Conservation (phyloP, 441 rosid species). For the Oxalis stricta region DNA sequence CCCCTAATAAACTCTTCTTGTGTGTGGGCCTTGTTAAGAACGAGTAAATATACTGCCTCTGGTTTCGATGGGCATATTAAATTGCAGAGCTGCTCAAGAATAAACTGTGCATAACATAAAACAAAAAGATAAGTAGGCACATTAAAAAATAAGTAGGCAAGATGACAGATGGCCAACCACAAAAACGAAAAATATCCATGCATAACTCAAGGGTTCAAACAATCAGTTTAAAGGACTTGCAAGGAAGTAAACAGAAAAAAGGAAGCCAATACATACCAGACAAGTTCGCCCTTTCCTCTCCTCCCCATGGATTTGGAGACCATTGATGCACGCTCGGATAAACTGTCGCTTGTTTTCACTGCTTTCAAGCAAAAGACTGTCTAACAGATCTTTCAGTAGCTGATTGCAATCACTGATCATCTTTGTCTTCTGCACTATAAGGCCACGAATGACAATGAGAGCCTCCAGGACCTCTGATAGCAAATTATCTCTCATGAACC, state of each 20-base stretch:
- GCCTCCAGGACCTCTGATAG: constrained; percentile 95
- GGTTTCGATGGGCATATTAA: constrained; percentile 99
- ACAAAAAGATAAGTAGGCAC: constrained; percentile 19
- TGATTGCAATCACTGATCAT: constrained; percentile 93
- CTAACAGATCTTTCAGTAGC: constrained; percentile 89
- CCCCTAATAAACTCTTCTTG: constrained; percentile 99
- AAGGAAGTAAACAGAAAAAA: neutral
- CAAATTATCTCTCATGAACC: constrained; percentile 92
- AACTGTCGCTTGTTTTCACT: constrained; percentile 94
- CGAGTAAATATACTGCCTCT: constrained; percentile 74
- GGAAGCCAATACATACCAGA: constrained; percentile 45
- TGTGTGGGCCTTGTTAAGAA: constrained; percentile 94
- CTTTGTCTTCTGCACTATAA: constrained; percentile 99
- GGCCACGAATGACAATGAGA: constrained; percentile 91
- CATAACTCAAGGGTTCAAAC: neutral
- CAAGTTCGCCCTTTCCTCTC: constrained; percentile 86
- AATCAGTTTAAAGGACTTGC: neutral
- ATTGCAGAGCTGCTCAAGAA: constrained; percentile 99
- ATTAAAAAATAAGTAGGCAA: constrained; percentile 9
- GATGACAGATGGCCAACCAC: neutral
- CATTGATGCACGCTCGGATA: constrained; percentile 89
- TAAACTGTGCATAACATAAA: constrained; percentile 88
- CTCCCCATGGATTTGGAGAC: constrained; percentile 88
- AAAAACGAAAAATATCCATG: neutral
- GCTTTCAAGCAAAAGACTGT: constrained; percentile 97